phyloP scores from a whole-genome alignment of 805 yeast genomes.

The Martiniozyma abietophila region DNA sequence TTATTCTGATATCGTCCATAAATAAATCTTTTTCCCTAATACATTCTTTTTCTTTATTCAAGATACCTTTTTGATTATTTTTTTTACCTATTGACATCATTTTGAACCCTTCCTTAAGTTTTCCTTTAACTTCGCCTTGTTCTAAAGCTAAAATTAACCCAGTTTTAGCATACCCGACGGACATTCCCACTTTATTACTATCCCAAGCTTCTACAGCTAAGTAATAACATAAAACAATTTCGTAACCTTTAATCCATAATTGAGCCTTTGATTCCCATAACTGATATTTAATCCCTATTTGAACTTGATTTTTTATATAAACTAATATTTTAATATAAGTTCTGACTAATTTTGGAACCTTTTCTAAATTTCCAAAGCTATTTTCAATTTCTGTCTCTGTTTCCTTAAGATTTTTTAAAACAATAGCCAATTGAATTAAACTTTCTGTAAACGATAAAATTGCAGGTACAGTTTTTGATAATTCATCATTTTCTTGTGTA shows the following conservation, averaged over 20 bases:
- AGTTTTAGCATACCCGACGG: slow-evolving; percentile 21
- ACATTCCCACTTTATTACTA: slow-evolving; percentile 17
- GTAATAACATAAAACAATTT: slow-evolving; percentile 20
- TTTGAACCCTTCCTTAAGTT: slow-evolving; percentile 13
- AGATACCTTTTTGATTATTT: slow-evolving; percentile 6
- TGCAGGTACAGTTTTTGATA: slow-evolving; percentile 6
- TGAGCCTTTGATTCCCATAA: neutral
- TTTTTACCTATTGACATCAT: slow-evolving; percentile 5
- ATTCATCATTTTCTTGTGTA: slow-evolving; percentile 5
- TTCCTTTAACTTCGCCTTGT: slow-evolving; percentile 19
- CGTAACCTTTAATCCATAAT: slow-evolving; percentile 11
- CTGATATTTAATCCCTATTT: no score
- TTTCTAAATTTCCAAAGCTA: slow-evolving; percentile 19
- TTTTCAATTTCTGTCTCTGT: slow-evolving; percentile 15
- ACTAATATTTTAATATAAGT: slow-evolving; percentile 17
- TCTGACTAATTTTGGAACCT: slow-evolving; percentile 17
- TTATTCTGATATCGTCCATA: slow-evolving; percentile 14
- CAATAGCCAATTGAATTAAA: slow-evolving; percentile 18
- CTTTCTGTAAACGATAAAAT: slow-evolving; percentile 14
- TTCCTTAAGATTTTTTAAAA: slow-evolving; percentile 17
- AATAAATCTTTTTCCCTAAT: slow-evolving; percentile 16
- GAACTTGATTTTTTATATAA: slow-evolving; percentile 11
- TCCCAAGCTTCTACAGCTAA: slow-evolving; percentile 19
- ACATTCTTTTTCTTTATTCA: slow-evolving; percentile 3
- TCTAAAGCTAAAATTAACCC: slow-evolving; percentile 20